Evolutionary conservation across 257 asterid genomes (phyloP).

Genomic region (Salvia rosmarinus): DNA sequence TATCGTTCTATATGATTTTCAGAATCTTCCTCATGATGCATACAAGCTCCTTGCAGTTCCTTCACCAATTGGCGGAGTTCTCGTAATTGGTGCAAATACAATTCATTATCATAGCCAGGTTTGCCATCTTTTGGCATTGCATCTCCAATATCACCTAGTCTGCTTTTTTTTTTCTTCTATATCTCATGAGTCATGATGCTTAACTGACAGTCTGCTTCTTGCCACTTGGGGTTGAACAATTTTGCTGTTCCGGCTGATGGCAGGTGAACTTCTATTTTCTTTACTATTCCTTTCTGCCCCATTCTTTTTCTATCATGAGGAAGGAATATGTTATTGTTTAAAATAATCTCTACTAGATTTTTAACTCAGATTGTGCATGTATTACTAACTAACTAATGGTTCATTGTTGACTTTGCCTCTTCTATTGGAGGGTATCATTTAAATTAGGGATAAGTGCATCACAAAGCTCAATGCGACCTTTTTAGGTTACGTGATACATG

Average conservation of each 20-base stretch:
- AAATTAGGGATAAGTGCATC: conserved; percentile 11
- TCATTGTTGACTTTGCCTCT: background rate
- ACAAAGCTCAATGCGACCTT: background rate
- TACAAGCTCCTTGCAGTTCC: conserved; percentile 99
- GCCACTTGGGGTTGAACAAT: conserved; percentile 79
- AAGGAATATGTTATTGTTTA: background rate
- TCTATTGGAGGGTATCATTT: conserved; percentile 14
- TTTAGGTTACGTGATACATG: conserved; percentile 17
- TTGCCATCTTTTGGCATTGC: conserved; percentile 31
- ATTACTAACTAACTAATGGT: conserved; percentile 14
- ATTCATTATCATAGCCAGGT: conserved; percentile 99
- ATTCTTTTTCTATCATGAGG: conserved; percentile 2
- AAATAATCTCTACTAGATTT: background rate
- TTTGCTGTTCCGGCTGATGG: conserved; percentile 76
- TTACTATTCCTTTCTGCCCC: conserved; percentile 26
- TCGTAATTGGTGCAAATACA: conserved; percentile 87
- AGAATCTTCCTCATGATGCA: conserved; percentile 96
- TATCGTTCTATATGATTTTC: conserved; percentile 37
- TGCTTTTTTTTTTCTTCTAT: conserved; percentile 33
- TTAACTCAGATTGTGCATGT: background rate
- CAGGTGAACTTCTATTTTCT: conserved; percentile 52
- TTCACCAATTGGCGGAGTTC: conserved; percentile 97
- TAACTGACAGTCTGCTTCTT: conserved; percentile 83
- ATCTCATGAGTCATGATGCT: conserved; percentile 36
- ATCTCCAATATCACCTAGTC: conserved; percentile 26